Percentiles rank a stretch among this genome's conserved stretches.
Conservation (phyloP, 306 rosid genomes). For the Malus sieversii region DNA sequence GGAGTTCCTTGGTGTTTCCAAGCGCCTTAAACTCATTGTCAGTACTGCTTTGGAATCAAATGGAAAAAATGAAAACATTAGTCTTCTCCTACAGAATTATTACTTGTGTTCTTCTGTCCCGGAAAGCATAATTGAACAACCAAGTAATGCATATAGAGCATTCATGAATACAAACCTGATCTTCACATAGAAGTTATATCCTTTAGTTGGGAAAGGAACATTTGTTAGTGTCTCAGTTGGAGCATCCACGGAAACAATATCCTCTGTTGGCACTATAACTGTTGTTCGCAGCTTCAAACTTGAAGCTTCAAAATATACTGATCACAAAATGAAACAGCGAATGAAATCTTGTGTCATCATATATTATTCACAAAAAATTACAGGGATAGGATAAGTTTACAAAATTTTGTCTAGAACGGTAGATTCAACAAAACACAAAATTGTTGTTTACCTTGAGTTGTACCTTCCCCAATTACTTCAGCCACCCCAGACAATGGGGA, state of each 20-base stretch:
- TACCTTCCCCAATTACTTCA: constrained; percentile 76
- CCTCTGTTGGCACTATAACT: constrained; percentile 46
- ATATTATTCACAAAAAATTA: neutral
- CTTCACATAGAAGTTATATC: constrained; percentile 77
- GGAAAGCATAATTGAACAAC: neutral
- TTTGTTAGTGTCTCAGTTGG: constrained; percentile 78
- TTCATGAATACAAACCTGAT: constrained; percentile 56
- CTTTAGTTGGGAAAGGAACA: constrained; percentile 74
- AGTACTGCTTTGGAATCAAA: constrained; percentile 18
- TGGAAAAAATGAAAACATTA: constrained; percentile 9
- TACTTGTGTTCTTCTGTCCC: neutral
- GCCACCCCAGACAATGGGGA: constrained; percentile 53
- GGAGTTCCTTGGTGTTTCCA: constrained; percentile 34
- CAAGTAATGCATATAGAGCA: neutral
- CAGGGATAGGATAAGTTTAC: neutral
- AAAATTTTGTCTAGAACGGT: neutral
- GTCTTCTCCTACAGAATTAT: neutral
- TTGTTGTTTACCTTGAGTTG: constrained; percentile 59
- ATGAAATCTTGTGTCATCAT: constrained; percentile 3
- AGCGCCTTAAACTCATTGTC: constrained; percentile 31
- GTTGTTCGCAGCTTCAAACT: constrained; percentile 58
- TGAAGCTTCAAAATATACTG: constrained; percentile 65
- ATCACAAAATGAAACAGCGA: constrained; percentile 25
- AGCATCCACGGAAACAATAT: constrained; percentile 59
- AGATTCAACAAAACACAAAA: neutral